These are phyloP conservation scores for Aspergillus carlsbadensis DNA, from an alignment of 495 filamentous ascomycete species.

Conservation along the genomic window DNA sequence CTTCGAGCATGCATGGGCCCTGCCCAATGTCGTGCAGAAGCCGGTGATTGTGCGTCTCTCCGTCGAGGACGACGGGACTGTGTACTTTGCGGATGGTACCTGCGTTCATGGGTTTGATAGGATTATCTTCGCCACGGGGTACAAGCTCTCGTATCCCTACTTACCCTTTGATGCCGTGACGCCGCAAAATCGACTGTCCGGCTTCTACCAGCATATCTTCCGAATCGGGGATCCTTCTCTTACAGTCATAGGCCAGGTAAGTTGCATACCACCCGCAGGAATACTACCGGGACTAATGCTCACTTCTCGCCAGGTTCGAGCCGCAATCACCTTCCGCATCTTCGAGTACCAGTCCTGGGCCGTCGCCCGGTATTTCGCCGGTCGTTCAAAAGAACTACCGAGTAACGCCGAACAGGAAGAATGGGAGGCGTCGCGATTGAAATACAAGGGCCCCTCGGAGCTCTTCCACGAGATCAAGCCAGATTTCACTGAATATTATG, in stretches of 20 bases:
- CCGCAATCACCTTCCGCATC: conserved; percentile 40
- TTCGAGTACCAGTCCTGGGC: conserved; percentile 51
- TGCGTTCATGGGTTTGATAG: conserved; percentile 33
- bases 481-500: conserved; percentile 49
- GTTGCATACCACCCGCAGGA: not conserved
- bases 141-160: conserved; percentile 22
- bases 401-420: conserved; percentile 26
- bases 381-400: conserved; percentile 33
- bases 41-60: not conserved
- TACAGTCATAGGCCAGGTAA: conserved; percentile 13
- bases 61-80: not conserved
- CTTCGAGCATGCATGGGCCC: conserved; percentile 9
- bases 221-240: conserved; percentile 15
- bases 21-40: conserved; percentile 5
- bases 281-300: not conserved
- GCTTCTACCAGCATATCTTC: conserved; percentile 19
- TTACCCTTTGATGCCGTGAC: not conserved
- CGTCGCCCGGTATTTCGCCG: conserved; percentile 43
- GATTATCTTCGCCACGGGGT: conserved; percentile 39
- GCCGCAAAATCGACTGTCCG: conserved; percentile 14
- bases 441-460: conserved; percentile 34
- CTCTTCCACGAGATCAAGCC: conserved; percentile 39
- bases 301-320: not conserved
- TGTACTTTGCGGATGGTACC: conserved; percentile 36
- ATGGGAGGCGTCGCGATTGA: conserved; percentile 42